These are phyloP conservation scores for Begonia loranthoides DNA, from an alignment of 306 rosid species.

Conservation along the genomic window DNA sequence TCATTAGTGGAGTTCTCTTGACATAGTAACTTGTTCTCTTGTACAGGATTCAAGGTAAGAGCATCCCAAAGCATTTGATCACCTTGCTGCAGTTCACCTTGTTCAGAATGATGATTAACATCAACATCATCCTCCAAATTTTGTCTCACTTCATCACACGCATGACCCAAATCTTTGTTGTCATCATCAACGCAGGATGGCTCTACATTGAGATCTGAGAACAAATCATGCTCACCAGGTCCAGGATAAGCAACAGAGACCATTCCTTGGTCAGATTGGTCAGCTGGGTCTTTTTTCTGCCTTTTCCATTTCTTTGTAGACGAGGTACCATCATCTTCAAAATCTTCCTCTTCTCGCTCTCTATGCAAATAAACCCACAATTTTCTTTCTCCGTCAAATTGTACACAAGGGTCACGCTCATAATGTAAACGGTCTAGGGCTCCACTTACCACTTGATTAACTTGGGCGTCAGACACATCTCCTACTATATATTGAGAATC, in stretches of 20 bases:
- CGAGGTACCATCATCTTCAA: slow-evolving; percentile 98
- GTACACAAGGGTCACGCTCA: slow-evolving; percentile 99
- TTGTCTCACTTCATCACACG: slow-evolving; percentile 31
- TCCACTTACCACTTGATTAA: slow-evolving; percentile 97
- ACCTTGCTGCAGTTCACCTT: slow-evolving; percentile 34
- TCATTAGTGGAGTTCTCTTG: slow-evolving; percentile 90
- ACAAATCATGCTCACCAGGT: slow-evolving; percentile 62
- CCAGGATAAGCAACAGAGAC: slow-evolving; percentile 66
- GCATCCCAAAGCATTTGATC: slow-evolving; percentile 52
- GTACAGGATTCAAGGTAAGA: slow-evolving; percentile 37
- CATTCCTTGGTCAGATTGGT: slow-evolving; percentile 70
- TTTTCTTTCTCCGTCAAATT: slow-evolving; percentile 90
- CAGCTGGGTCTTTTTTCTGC: slow-evolving; percentile 81
- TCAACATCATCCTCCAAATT: slow-evolving; percentile 40
- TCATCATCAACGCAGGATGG: slow-evolving; percentile 55
- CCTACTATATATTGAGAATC: slow-evolving; percentile 98
- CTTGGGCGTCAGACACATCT: slow-evolving; percentile 90
- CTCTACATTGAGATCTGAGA: slow-evolving; percentile 81
- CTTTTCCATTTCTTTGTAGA: slow-evolving; percentile 99
- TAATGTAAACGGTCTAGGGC: slow-evolving; percentile 98
- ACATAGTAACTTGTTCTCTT: slow-evolving; percentile 50
- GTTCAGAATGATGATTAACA: slow-evolving; percentile 40
- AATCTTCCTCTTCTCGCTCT: slow-evolving; percentile 99
- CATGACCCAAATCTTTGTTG: slow-evolving; percentile 19
- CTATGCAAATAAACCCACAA: slow-evolving; percentile 97